Evolutionary conservation across 805 yeast species (phyloP), one percentile per base, ranked within the genome.

Genomic region (Teunomyces pallodes): DNA sequence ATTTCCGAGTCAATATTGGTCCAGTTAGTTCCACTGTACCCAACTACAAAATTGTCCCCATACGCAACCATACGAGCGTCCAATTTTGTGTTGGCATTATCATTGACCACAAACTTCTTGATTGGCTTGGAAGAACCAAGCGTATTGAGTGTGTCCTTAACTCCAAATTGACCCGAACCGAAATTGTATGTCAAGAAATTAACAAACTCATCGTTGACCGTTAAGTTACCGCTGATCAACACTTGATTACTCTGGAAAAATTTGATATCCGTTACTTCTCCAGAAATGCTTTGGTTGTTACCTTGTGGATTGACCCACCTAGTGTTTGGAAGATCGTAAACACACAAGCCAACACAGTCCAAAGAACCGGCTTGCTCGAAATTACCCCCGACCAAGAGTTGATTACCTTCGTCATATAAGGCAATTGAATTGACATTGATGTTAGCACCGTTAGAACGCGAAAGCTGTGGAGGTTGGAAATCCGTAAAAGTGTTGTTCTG

Each of bases 351-450:
- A 2, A 72, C 62, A 65, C 96, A 90, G 24, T 67, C 64, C 29
- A 77, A 66, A 4, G 80, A 68, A 0, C 86, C 84, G 1, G 87
- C 83, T 16, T 72, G 61, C 16, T 74, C 76, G 60, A 87, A 90
- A 38, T 77, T 72, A 20, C 97, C 97, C 35, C 87, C 96, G 9
- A 87, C 87, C 28, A 84, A 71, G 26, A 90, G 65, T 44, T 60
- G 55, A n/a, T 59, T 53, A 5, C 55, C 60, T 24, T 59, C 56
- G 39, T 69, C 74, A 49, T 66, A 64, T 31, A 62, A 59, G 4
- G 62, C 75, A 46, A 74, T 56, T 4, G 74, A 55, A 47, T 67
- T 71, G n/a, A 74, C 66, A 9, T 52, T 41, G 16, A 71, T 62
- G 1, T 80, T 62, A 10, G 72, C 70, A 10, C 82, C 74, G 6